Evolutionary conservation across 805 yeast species (phyloP).

Genomic region (Kuraishia floccosa): DNA sequence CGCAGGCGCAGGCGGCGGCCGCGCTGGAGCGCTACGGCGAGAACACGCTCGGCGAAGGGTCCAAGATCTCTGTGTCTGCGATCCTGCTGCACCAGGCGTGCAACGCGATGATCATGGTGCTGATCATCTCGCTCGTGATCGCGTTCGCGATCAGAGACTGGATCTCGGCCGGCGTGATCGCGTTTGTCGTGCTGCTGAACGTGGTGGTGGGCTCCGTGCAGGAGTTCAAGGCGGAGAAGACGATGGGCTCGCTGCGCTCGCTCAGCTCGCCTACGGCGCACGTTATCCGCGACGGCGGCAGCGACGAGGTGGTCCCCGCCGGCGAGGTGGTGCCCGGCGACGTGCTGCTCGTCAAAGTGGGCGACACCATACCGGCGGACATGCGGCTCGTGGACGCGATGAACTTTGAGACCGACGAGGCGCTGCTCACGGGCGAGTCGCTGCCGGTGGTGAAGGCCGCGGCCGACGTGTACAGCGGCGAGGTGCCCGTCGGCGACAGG

Average conservation of each 20-base stretch:
- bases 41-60: slow-evolving; percentile 52
- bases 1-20: slow-evolving; percentile 18
- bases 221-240: slow-evolving; percentile 65
- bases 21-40: slow-evolving; percentile 32
- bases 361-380: slow-evolving; percentile 74
- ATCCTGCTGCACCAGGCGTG: slow-evolving; percentile 58
- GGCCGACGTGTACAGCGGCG: slow-evolving; percentile 22
- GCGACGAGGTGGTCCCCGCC: slow-evolving; percentile 43
- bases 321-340: slow-evolving; percentile 68
- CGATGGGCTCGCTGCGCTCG: slow-evolving; percentile 63
- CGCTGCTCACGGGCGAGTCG: slow-evolving; percentile 85
- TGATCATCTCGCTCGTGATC: slow-evolving; percentile 57
- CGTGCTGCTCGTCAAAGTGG: slow-evolving; percentile 48
- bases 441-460: slow-evolving; percentile 54
- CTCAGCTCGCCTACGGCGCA: slow-evolving; percentile 63
- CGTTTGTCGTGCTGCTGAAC: slow-evolving; percentile 52
- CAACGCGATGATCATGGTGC: slow-evolving; percentile 71
- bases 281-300: slow-evolving; percentile 47
- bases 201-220: slow-evolving; percentile 59
- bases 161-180: slow-evolving; percentile 77
- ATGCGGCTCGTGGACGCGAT: slow-evolving; percentile 42
- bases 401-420: slow-evolving; percentile 76
- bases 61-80: slow-evolving; percentile 36
- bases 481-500: slow-evolving; percentile 62
- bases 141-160: slow-evolving; percentile 67